phyloP scores from a whole-genome alignment of 2,329 filamentous ascomycete species.

The Venturia nashicola region DNA sequence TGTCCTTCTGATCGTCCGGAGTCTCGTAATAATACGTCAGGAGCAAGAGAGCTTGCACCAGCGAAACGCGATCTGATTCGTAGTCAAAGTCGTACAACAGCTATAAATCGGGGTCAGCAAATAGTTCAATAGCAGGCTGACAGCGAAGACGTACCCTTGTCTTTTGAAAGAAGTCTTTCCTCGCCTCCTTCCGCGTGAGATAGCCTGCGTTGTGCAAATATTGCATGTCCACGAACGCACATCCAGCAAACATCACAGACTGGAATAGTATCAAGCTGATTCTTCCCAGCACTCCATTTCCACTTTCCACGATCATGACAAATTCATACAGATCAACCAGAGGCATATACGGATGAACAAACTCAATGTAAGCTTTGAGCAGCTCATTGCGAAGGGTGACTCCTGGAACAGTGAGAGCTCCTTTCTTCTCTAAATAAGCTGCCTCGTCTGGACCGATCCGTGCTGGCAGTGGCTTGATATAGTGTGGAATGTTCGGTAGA shows the following conservation, averaged over 20 bases:
- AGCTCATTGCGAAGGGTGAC: conserved; percentile 64
- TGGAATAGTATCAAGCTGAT: conserved; percentile 84
- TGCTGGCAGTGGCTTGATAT: conserved; percentile 66
- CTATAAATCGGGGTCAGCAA: conserved; percentile 26
- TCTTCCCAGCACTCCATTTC: conserved; percentile 57
- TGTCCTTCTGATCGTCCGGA: conserved; percentile 93
- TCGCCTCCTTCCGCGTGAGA: conserved; percentile 62
- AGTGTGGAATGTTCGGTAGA: conserved; percentile 35
- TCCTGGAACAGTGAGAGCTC: conserved; percentile 66
- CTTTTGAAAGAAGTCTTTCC: conserved; percentile 81
- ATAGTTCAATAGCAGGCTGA: not conserved
- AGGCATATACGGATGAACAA: conserved; percentile 90
- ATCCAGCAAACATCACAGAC: conserved; percentile 86
- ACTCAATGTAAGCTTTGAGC: conserved; percentile 72
- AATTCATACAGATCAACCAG: conserved; percentile 58
- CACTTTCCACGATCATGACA: conserved; percentile 46
- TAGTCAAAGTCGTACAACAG: conserved; percentile 93
- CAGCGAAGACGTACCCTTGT: conserved; percentile 52
- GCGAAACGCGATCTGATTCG: conserved; percentile 74
- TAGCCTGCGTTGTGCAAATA: conserved; percentile 68
- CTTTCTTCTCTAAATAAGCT: conserved; percentile 71
- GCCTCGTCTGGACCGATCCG: conserved; percentile 74
- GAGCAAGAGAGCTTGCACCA: conserved; percentile 77
- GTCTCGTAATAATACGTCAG: conserved; percentile 99
- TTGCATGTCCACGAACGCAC: conserved; percentile 75